Evolutionary conservation across 1,284 basidiomycete genomes (phyloP).

Genomic region (Tylopilus orsonianus): DNA sequence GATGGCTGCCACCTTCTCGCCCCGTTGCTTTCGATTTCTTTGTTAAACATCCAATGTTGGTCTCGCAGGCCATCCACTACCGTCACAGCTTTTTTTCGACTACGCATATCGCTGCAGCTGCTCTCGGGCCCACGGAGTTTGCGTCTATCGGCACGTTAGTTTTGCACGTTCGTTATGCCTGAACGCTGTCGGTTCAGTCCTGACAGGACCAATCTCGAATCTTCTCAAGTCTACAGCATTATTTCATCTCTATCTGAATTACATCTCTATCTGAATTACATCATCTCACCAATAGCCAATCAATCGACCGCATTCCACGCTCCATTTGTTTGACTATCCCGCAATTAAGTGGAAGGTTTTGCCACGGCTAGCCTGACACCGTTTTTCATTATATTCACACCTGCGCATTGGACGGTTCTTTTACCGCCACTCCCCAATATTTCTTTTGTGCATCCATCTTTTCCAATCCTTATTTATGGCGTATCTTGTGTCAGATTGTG

Average conservation of each 20-base stretch:
- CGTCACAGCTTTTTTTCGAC: constrained; percentile 11
- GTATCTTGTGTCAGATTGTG: constrained; percentile 28
- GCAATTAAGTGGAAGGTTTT: constrained; percentile 20
- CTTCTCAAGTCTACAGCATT: no score
- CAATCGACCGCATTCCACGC: constrained; percentile 27
- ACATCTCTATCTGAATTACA: constrained; percentile 20
- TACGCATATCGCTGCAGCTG: constrained; percentile 11
- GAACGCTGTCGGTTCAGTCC: constrained; percentile 11
- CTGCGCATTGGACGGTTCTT: constrained; percentile 33
- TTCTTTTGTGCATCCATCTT: constrained; percentile 18
- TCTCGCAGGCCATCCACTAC: constrained; percentile 10
- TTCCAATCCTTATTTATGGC: constrained; percentile 30
- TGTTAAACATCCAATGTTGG: constrained; percentile 5
- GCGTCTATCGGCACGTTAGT: constrained; percentile 12
- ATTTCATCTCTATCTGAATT: constrained; percentile 18
- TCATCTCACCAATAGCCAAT: constrained; percentile 22
- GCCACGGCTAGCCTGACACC: constrained; percentile 10
- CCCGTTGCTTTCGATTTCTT: constrained; percentile 11
- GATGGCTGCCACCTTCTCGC: constrained; percentile 2
- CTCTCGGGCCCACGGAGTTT: constrained; percentile 10
- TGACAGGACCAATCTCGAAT: constrained; percentile 11
- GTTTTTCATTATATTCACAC: constrained; percentile 32
- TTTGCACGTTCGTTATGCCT: constrained; percentile 16
- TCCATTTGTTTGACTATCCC: constrained; percentile 34
- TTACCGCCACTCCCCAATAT: constrained; percentile 19